phyloP scores from a whole-genome alignment of 1,284 basidiomycete species.

The Pyrrhoderma noxium region DNA sequence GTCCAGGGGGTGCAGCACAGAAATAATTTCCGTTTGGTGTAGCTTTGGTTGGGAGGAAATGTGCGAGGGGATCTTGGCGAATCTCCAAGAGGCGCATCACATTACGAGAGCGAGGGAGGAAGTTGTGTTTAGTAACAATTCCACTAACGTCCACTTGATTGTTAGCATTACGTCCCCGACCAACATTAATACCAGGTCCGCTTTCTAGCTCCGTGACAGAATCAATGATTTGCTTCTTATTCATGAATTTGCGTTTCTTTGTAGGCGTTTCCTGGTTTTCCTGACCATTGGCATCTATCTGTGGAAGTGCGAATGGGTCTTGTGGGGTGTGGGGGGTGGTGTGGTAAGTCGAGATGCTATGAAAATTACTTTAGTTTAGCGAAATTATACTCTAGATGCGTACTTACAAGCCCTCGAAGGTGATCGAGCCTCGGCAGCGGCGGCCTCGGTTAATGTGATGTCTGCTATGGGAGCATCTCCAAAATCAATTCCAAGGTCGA shows the following conservation, averaged over 20 bases:
- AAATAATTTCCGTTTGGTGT: constrained; percentile 68
- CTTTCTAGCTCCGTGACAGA: constrained; percentile 78
- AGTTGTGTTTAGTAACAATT: constrained; percentile 74
- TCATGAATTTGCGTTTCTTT: constrained; percentile 55
- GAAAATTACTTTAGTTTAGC: constrained; percentile 15
- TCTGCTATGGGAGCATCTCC: constrained; percentile 39
- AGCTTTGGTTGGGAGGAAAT: constrained; percentile 77
- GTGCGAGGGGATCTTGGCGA: constrained; percentile 74
- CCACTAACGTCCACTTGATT: constrained; percentile 61
- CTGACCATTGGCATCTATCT: constrained; percentile 22
- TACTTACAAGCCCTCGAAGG: constrained; percentile 65
- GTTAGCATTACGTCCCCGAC: constrained; percentile 32
- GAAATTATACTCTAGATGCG: constrained; percentile 1
- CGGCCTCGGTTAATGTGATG: constrained; percentile 22
- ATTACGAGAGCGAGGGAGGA: constrained; percentile 75
- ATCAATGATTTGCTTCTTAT: constrained; percentile 43
- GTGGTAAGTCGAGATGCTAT: constrained; percentile 69
- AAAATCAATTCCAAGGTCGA: constrained; percentile 69
- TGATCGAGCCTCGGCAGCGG: constrained; percentile 41
- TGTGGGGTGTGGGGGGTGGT: constrained; percentile 63
- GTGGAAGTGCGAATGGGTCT: constrained; percentile 40
- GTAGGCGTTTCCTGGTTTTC: constrained; percentile 29
- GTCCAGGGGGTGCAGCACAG: constrained; percentile 73
- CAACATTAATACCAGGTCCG: constrained; percentile 51
- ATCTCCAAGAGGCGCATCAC: constrained; percentile 81